Conservation (phyloP, 768 basidiomycete genomes). For the Pleurotus djamor region DNA sequence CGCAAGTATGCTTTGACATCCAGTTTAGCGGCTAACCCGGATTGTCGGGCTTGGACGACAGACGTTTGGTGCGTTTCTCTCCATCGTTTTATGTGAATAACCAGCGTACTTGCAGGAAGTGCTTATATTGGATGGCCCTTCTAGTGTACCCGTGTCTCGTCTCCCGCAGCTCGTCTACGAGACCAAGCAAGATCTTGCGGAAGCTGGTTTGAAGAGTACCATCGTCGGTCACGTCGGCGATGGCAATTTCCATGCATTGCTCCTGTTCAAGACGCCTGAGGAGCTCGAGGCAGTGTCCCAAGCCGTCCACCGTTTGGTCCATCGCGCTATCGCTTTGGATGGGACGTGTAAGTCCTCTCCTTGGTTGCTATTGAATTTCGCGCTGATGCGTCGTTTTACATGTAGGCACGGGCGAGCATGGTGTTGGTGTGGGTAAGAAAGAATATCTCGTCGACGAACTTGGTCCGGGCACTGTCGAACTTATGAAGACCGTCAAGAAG, state of each 20-base stretch:
- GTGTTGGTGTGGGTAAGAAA: constrained; percentile 85
- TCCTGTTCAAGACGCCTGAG: constrained; percentile 57
- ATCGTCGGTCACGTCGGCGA: constrained; percentile 85
- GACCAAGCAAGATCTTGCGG: constrained; percentile 74
- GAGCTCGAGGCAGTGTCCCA: constrained; percentile 53
- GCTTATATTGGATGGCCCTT: neutral
- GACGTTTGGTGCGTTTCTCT: constrained; percentile 75
- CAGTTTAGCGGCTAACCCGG: constrained; percentile 62
- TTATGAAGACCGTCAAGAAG: constrained; percentile 85
- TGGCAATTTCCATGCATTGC: constrained; percentile 55
- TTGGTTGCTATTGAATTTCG: neutral
- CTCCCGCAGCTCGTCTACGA: constrained; percentile 71
- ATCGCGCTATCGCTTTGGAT: constrained; percentile 70
- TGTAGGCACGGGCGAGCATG: constrained; percentile 82
- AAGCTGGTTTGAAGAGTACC: constrained; percentile 56
- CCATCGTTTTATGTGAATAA: neutral
- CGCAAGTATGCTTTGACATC: constrained; percentile 83
- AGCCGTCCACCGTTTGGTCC: constrained; percentile 69
- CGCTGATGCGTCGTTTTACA: neutral
- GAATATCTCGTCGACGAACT: constrained; percentile 83
- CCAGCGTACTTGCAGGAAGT: neutral
- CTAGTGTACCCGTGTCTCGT: constrained; percentile 66
- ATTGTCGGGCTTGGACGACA: constrained; percentile 76
- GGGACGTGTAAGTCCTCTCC: constrained; percentile 59
- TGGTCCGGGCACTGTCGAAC: constrained; percentile 74